Base-by-base conservation (phyloP, 805 yeast genomes). In the Cyberlindnera euphorbiae region DNA sequence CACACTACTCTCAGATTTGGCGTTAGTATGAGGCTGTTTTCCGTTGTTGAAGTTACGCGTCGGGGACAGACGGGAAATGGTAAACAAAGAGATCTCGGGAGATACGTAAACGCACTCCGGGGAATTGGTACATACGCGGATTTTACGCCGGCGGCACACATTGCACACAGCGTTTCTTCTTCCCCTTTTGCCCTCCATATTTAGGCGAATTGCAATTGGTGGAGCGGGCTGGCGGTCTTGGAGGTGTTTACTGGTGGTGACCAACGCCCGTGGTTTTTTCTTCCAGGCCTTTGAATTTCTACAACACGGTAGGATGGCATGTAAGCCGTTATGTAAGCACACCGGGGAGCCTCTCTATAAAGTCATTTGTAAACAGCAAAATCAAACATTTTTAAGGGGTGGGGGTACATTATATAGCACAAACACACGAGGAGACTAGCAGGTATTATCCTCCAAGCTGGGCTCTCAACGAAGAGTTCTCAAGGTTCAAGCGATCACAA, bases 151-250 rank as follows among this genome's bases (percentile, higher is more conserved):
- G 36, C 59, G 46, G 46, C 59, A 54, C 13, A 49, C 50, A 17
- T 42, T 49, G 35, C 59, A 54, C 14, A 52, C 59, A n/a, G 50
- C 57, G 14, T 55, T 53, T 30, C 44, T 46, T 42, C 58, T 49
- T 41, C 36, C 38, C 9, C 53, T 35, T 32, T 40, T 44, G 23
- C 28, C 22, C 9, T 19, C 22, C 22, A 19, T 19, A 8, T 7
- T 9, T 7, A 19, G 9, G 9, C 22, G 22, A 9, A 8, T 19
- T 19, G 22, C 22, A 9, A 9, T 19, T 7, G 22, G 22, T 19
- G 7, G 9, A 9, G n/a, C 22, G 10, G 19, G 30, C n/a, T n/a
- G n/a, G n/a, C n/a, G n/a, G n/a, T n/a, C n/a, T n/a, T n/a, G n/a
- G n/a, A n/a, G n/a, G n/a, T n/a, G n/a, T n/a, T n/a, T n/a, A n/a